Base-by-base conservation (phyloP, 805 yeast genomes). In the Pachysolen tannophilus region DNA sequence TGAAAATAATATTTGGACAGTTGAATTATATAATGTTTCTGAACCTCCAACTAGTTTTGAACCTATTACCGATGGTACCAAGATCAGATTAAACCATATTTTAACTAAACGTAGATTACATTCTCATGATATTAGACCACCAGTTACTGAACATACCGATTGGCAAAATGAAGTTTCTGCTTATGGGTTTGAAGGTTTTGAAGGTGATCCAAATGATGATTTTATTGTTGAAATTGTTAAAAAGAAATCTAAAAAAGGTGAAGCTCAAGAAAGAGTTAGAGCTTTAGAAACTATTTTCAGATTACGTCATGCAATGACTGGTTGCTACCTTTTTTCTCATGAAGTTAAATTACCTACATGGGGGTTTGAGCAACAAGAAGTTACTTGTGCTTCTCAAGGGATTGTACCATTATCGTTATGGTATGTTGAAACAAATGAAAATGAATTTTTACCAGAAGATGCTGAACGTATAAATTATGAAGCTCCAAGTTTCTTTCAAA, bases 301-400 rank as follows among this genome's bases (percentile, higher is more conserved):
- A 61, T 66, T 83, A 45, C 74, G 71, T 56, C 94, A 83, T 49
- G 88, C 87, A 23, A 76, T 80, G 82, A 67, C 82, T 18, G 87
- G 87, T 37, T 72, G 85, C 59, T 78, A 75, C 51, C 61, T 83
- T 47, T 83, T 82, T 56, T 78, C 92, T n/a, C 81, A 76, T 45
- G 79, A 73, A 38, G 74, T 70, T 10, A 80, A 80, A 52, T 67
- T 83, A 49, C 94, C 94, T 42, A 74, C 72, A 34, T 82, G 92
- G 88, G 94, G 82, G 1, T 80, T 77, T 45, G 82, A 76, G 42
- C 94, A 83, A 57, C 88, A 79, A 56, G 94, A 83, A 61, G 94
- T 83, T 35, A 75, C 88, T 3, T 72, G 88, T 62, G 86, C 94
- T 25, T 56, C 71, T 14, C 81, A 75, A 46, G 92, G 88, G 55